Evolutionary conservation across 2,329 filamentous ascomycete genomes (phyloP).

Genomic region (Beauveria rudraprayagi): DNA sequence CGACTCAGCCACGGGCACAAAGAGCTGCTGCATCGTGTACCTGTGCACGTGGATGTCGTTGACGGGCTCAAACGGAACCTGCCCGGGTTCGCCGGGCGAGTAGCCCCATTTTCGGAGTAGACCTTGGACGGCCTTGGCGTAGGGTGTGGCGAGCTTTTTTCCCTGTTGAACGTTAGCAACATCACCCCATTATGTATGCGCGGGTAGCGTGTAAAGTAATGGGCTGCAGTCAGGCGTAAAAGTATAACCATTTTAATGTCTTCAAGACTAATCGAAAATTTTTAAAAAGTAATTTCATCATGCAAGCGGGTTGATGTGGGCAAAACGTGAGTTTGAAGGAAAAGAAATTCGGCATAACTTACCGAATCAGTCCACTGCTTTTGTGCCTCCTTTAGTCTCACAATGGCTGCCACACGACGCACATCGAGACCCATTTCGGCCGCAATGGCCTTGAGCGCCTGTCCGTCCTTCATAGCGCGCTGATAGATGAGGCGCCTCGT

Average conservation of each 20-base stretch:
- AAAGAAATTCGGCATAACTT: slow-evolving; percentile 30
- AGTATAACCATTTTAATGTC: slow-evolving; percentile 84
- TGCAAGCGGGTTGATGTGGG: slow-evolving; percentile 16
- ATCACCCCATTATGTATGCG: slow-evolving; percentile 5
- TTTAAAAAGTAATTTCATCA: slow-evolving; percentile 56
- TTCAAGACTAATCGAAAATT: slow-evolving; percentile 99
- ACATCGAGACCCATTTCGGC: slow-evolving; percentile 72
- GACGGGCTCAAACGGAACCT: slow-evolving; percentile 47
- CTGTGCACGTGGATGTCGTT: slow-evolving; percentile 58
- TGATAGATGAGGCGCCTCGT: slow-evolving; percentile 67
- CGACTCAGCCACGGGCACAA: slow-evolving; percentile 55
- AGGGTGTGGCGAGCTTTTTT: slow-evolving; percentile 68
- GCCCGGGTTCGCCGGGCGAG: slow-evolving; percentile 38
- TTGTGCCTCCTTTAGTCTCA: slow-evolving; percentile 79
- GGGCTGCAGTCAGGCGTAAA: slow-evolving; percentile 20
- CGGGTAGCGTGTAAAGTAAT: slow-evolving; percentile 1
- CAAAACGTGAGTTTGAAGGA: slow-evolving; percentile 13
- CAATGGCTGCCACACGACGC: slow-evolving; percentile 74
- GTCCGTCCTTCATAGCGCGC: slow-evolving; percentile 55
- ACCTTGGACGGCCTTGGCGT: slow-evolving; percentile 63
- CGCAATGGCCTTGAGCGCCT: slow-evolving; percentile 68
- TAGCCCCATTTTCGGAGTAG: slow-evolving; percentile 72
- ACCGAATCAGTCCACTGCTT: slow-evolving; percentile 70
- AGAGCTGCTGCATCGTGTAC: slow-evolving; percentile 55
- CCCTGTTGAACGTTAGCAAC: slow-evolving; percentile 45